These are phyloP conservation scores for Fusarium hostae DNA, from an alignment of 2,329 filamentous ascomycete genomes.

Conservation along the genomic window DNA sequence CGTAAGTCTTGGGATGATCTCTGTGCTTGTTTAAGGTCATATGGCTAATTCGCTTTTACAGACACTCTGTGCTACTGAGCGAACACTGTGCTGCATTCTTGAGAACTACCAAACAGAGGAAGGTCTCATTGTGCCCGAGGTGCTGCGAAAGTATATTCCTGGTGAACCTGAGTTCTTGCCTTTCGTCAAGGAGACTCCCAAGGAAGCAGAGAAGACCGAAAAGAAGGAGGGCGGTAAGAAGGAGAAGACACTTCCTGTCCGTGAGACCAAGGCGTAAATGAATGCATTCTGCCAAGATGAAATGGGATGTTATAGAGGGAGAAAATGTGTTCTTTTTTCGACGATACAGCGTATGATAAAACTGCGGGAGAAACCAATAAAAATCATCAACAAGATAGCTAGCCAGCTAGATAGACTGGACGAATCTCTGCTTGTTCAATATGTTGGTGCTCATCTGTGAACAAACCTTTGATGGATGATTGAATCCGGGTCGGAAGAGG, in stretches of 20 bases:
- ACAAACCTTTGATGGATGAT: background rate
- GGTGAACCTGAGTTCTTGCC: slow-evolving; percentile 90
- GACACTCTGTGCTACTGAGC: slow-evolving; percentile 89
- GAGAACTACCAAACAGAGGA: slow-evolving; percentile 97
- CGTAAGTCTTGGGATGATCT: slow-evolving; percentile 29
- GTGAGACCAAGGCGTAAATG: slow-evolving; percentile 44
- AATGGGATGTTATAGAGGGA: slow-evolving; percentile 28
- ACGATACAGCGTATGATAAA: slow-evolving; percentile 28
- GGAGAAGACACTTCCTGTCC: slow-evolving; percentile 43
- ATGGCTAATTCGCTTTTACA: slow-evolving; percentile 20
- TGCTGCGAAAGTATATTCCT: slow-evolving; percentile 88
- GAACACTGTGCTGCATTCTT: slow-evolving; percentile 91
- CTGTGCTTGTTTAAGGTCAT: background rate
- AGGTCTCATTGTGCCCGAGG: slow-evolving; percentile 83
- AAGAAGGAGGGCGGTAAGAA: slow-evolving; percentile 44
- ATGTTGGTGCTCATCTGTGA: background rate
- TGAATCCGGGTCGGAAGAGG: background rate
- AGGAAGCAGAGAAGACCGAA: slow-evolving; percentile 61
- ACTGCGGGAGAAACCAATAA: slow-evolving; percentile 6
- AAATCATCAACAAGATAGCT: slow-evolving; percentile 6
- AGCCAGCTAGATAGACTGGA: too few species aligned
- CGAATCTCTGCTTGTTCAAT: background rate
- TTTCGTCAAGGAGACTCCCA: slow-evolving; percentile 85
- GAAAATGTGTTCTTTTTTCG: slow-evolving; percentile 27
- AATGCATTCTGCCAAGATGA: slow-evolving; percentile 1